A percentile compares a stretch with the other conserved stretches of the same genome.
These are phyloP conservation scores for Teunomyces stri DNA, from an alignment of 805 yeast species.

Conservation along the genomic window DNA sequence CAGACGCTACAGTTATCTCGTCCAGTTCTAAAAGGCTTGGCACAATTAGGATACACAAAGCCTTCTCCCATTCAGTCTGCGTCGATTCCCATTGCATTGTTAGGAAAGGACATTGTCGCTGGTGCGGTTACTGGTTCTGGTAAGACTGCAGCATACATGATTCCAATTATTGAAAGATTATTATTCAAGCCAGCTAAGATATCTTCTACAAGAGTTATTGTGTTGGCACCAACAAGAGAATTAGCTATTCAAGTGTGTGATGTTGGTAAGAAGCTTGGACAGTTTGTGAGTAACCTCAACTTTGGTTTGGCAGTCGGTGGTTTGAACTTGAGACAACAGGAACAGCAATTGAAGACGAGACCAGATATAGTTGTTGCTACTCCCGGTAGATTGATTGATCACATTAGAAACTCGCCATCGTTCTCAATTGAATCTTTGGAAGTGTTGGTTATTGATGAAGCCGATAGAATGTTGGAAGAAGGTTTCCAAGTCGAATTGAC, in stretches of 20 bases:
- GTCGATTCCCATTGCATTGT: slow-evolving; percentile 85
- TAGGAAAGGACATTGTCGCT: slow-evolving; percentile 96
- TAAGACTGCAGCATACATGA: slow-evolving; percentile 97
- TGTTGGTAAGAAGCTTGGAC: slow-evolving; percentile 83
- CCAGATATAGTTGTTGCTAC: slow-evolving; percentile 98
- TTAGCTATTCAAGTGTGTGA: slow-evolving; percentile 94
- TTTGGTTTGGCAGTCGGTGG: slow-evolving; percentile 99
- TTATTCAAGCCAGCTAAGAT: slow-evolving; percentile 83
- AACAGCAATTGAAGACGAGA: slow-evolving; percentile 84
- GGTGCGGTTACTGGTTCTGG: slow-evolving; percentile 99
- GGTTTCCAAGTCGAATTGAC: slow-evolving; percentile 95
- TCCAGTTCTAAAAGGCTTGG: slow-evolving; percentile 81
- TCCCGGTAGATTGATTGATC: slow-evolving; percentile 98
- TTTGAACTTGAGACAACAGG: slow-evolving; percentile 90
- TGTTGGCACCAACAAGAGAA: slow-evolving; percentile 95
- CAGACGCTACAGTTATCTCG: slow-evolving; percentile 80
- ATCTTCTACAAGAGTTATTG: slow-evolving; percentile 86
- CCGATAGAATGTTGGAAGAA: slow-evolving; percentile 98
- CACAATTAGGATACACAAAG: slow-evolving; percentile 74
- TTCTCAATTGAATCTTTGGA: slow-evolving; percentile 90
- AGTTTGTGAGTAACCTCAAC: slow-evolving; percentile 69
- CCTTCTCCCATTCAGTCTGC: slow-evolving; percentile 96
- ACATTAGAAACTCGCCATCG: slow-evolving; percentile 89
- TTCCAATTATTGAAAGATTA: slow-evolving; percentile 91
- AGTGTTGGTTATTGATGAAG: slow-evolving; percentile 92